phyloP scores from a whole-genome alignment of 805 yeast genomes.

The Myxozyma kluyveri region DNA sequence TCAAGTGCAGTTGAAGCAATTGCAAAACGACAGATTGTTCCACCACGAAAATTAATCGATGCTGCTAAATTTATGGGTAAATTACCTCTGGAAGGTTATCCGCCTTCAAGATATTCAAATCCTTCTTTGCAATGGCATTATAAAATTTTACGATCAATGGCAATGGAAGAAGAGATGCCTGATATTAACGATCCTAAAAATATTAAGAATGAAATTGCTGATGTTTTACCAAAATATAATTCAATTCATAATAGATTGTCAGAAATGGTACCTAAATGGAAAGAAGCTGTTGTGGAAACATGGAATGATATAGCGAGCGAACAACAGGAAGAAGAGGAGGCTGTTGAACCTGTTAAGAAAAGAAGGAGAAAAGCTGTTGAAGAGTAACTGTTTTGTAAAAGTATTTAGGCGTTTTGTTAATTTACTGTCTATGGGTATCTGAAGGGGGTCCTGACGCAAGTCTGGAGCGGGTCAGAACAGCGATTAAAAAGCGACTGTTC shows the following conservation, averaged over 20 bases:
- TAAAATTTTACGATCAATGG: slow-evolving; percentile 59
- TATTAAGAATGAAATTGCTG: slow-evolving; percentile 21
- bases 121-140: slow-evolving; percentile 69
- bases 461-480: too few relatives aligned
- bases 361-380: too few relatives aligned
- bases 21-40: neutral
- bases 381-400: too few relatives aligned
- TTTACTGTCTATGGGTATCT: too few relatives aligned
- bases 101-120: slow-evolving; percentile 58
- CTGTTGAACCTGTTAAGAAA: neutral
- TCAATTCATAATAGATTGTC: slow-evolving; percentile 27
- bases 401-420: too few relatives aligned
- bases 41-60: neutral
- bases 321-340: neutral
- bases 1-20: neutral
- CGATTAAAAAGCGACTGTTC: too few relatives aligned
- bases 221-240: slow-evolving; percentile 30
- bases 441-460: too few relatives aligned
- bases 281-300: neutral
- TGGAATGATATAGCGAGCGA: neutral
- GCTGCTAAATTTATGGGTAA: slow-evolving; percentile 1
- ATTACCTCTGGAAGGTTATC: slow-evolving; percentile 43
- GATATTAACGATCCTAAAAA: slow-evolving; percentile 6
- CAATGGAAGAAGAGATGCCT: slow-evolving; percentile 50
- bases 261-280: neutral